Base-by-base conservation (phyloP, 2,329 filamentous ascomycete species). In the Cladosporium sp. region DNA sequence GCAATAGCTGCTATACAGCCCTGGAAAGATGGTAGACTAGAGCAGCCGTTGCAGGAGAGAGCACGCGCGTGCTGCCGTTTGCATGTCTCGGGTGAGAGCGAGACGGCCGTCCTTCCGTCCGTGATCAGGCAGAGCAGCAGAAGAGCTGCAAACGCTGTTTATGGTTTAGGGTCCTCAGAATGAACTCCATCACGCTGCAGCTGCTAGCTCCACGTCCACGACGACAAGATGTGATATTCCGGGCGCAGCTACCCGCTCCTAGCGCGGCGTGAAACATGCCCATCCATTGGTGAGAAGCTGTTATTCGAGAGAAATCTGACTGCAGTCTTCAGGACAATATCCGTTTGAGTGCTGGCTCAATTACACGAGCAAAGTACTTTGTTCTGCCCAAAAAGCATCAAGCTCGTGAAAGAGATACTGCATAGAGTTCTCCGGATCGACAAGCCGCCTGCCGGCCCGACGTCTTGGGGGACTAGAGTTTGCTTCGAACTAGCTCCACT, bases 1-100 rank as follows among this genome's bases (percentile, higher is more conserved):
- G 40, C 40, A n/a, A 29, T 12, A 6, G 16, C 49, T 29, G 28
- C 23, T 29, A 53, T 29, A 21, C 49, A 18, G 29, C 16, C 7
- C 40, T 29, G 11, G 23, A 28, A 26, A 40, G 10, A 40, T 23
- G 55, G 31, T 57, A 57, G 31, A 16, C 55, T 57, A 35, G n/a
- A 57, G 3, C 14, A 26, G 33, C 33, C 52, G 33, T 40, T 26
- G 29, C n/a, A 26, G 55, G 23, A 57, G 55, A 40, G n/a, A 40
- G n/a, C 21, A 57, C 33, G 31, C 33, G 55, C 31, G 29, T 56
- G 53, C 33, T 10, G 21, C 55, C 55, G 55, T 57, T 57, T 37
- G 55, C 55, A 57, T 57, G 55, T 57, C 55, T 57, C 55, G 55
- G 55, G 31, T 40, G 55, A 21, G 21, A 57, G 55, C 55, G 55